Percentiles rank a stretch among this genome's conserved stretches.
Evolutionary conservation across 352 stramenopile genomes (phyloP).

Genomic region (Blastocystis sp.): DNA sequence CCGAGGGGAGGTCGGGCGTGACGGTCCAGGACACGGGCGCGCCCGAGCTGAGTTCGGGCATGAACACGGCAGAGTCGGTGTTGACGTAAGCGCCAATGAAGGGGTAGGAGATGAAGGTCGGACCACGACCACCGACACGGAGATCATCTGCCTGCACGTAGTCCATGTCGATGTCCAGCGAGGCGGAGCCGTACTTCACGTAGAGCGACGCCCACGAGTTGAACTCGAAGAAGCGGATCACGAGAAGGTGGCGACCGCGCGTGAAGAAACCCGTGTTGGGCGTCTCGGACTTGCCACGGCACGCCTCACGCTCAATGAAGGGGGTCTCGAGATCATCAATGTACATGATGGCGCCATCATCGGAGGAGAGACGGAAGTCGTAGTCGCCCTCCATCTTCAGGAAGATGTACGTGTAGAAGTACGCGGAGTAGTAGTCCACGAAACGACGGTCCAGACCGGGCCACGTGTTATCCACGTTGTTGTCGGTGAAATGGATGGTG

Average conservation of each 20-base stretch:
- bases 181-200: slow-evolving; percentile 28
- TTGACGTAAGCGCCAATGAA: slow-evolving; percentile 55
- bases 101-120: slow-evolving; percentile 62
- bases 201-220: slow-evolving; percentile 61
- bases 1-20: slow-evolving; percentile 6
- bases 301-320: slow-evolving; percentile 52
- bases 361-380: slow-evolving; percentile 61
- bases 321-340: slow-evolving; percentile 48
- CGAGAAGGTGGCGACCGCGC: slow-evolving; percentile 39
- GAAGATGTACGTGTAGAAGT: slow-evolving; percentile 62
- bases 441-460: slow-evolving; percentile 71
- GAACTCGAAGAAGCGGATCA: slow-evolving; percentile 68
- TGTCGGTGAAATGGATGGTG: slow-evolving; percentile 64
- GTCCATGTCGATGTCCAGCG: not conserved
- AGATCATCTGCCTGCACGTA: slow-evolving; percentile 1
- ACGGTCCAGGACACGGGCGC: slow-evolving; percentile 22
- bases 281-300: slow-evolving; percentile 6
- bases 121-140: slow-evolving; percentile 68
- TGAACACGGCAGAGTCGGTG: slow-evolving; percentile 32
- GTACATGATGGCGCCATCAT: slow-evolving; percentile 64
- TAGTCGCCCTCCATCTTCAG: not conserved
- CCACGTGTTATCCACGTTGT: slow-evolving; percentile 68
- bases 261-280: not conserved
- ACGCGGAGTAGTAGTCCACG: slow-evolving; percentile 69
- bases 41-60: slow-evolving; percentile 39